Evolutionary conservation across 1,284 basidiomycete genomes (phyloP).

Genomic region (Golubevia pallescens): DNA sequence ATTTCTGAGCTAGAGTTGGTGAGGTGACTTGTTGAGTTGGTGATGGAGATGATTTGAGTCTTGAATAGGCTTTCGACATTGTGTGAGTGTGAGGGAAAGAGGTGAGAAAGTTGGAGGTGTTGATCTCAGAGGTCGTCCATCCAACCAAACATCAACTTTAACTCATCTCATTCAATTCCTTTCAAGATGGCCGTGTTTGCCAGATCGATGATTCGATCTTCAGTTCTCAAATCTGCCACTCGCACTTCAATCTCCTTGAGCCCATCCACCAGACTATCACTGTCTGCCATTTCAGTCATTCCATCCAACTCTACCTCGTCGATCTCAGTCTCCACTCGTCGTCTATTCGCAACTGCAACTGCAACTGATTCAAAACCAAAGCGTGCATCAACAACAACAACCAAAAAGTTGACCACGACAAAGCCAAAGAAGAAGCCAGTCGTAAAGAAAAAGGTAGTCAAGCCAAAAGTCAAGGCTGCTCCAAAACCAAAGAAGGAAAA

Average conservation of each 20-base stretch:
- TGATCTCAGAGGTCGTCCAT: background rate
- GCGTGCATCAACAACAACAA: slow-evolving; percentile 21
- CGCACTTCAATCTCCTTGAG: background rate
- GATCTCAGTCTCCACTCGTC: background rate
- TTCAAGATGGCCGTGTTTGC: too few relatives aligned
- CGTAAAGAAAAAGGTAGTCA: background rate
- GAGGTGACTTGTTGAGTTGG: too few relatives aligned
- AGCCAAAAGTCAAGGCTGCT: slow-evolving; percentile 18
- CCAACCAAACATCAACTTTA: too few relatives aligned
- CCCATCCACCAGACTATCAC: background rate
- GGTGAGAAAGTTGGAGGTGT: background rate
- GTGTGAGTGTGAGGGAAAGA: too few relatives aligned
- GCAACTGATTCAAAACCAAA: slow-evolving; percentile 17
- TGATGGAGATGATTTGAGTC: too few relatives aligned
- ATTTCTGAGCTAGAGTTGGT: too few relatives aligned
- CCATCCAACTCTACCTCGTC: background rate
- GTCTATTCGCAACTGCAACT: background rate
- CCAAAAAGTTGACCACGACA: slow-evolving; percentile 23
- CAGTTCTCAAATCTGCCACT: background rate
- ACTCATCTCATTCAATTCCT: too few relatives aligned
- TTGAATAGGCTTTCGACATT: too few relatives aligned
- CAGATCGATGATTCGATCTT: background rate
- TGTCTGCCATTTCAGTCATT: background rate
- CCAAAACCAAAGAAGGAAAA: slow-evolving; percentile 30
- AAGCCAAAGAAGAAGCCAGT: slow-evolving; percentile 6